Conservation (phyloP, 2,329 filamentous ascomycete genomes). For the Cercospora brassicicola region DNA sequence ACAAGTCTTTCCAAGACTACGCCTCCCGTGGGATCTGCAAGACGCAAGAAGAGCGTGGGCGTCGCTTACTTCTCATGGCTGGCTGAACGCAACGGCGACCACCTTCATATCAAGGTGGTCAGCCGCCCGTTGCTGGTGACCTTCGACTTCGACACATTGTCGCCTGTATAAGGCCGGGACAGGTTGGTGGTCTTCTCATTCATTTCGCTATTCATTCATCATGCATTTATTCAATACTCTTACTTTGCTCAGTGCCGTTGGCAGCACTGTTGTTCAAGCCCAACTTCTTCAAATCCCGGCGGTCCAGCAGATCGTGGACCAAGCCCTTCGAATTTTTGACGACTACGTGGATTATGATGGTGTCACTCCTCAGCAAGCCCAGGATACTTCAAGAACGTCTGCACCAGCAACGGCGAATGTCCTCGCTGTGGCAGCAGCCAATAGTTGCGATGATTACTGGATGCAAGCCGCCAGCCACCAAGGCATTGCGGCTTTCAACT, state of each 20-base stretch:
- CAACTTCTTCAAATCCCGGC: slow-evolving; percentile 17
- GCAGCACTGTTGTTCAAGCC: slow-evolving; percentile 19
- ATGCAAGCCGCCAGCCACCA: slow-evolving; percentile 51
- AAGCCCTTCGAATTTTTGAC: slow-evolving; percentile 8
- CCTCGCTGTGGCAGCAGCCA: background rate
- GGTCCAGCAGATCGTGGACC: slow-evolving; percentile 3
- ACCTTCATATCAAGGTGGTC: slow-evolving; percentile 6
- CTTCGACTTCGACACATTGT: slow-evolving; percentile 3
- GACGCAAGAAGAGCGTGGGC: background rate
- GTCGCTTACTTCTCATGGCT: slow-evolving; percentile 2
- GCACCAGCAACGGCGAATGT: slow-evolving; percentile 3
- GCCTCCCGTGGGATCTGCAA: slow-evolving; percentile 1
- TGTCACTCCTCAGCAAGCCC: background rate
- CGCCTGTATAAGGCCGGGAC: slow-evolving; percentile 10
- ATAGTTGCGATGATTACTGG: slow-evolving; percentile 37
- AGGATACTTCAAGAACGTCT: background rate
- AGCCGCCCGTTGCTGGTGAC: slow-evolving; percentile 8
- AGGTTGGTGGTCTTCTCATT: slow-evolving; percentile 3
- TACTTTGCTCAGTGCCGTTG: slow-evolving; percentile 21
- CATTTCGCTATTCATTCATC: background rate
- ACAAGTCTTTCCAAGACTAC: background rate
- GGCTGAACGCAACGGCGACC: slow-evolving; percentile 8
- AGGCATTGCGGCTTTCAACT: slow-evolving; percentile 51
- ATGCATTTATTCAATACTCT: slow-evolving; percentile 23
- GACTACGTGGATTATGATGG: slow-evolving; percentile 6